These are phyloP conservation scores for Suillus hirtellus DNA, from an alignment of 768 basidiomycete species.

Conservation along the genomic window DNA sequence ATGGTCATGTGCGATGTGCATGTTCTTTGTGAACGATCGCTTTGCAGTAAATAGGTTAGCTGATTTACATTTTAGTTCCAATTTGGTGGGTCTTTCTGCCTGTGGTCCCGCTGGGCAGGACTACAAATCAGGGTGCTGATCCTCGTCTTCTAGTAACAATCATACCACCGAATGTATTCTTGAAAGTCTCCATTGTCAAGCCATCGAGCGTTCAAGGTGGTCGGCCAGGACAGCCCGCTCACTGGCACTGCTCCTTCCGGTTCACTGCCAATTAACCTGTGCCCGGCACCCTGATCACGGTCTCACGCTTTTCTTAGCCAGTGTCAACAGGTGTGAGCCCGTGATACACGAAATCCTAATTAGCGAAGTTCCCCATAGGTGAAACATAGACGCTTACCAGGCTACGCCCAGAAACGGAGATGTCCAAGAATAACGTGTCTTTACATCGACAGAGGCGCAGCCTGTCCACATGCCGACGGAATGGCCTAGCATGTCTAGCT, in stretches of 20 bases:
- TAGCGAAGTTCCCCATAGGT: background rate
- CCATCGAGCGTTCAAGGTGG: background rate
- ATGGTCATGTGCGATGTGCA: background rate
- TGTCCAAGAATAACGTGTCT: slow-evolving; percentile 22
- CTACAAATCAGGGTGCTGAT: background rate
- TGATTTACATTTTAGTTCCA: background rate
- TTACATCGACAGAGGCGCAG: slow-evolving; percentile 13
- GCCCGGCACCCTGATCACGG: slow-evolving; percentile 9
- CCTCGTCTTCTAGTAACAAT: background rate
- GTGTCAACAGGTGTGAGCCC: background rate
- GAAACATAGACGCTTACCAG: background rate
- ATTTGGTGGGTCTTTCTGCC: background rate
- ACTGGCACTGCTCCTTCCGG: background rate
- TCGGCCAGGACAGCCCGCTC: slow-evolving; percentile 6
- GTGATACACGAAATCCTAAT: background rate
- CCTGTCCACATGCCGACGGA: slow-evolving; percentile 12
- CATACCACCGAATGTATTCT: background rate
- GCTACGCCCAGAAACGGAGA: slow-evolving; percentile 10
- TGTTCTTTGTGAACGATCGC: background rate
- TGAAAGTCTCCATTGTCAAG: background rate
- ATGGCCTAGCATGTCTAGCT: slow-evolving; percentile 3
- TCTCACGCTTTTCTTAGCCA: slow-evolving; percentile 19
- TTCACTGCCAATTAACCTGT: background rate
- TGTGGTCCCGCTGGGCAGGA: background rate
- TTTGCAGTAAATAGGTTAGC: background rate